Percentiles rank a stretch among this genome's conserved stretches.
Evolutionary conservation across 2,329 filamentous ascomycete species (phyloP).

Genomic region (Alternaria panax): DNA sequence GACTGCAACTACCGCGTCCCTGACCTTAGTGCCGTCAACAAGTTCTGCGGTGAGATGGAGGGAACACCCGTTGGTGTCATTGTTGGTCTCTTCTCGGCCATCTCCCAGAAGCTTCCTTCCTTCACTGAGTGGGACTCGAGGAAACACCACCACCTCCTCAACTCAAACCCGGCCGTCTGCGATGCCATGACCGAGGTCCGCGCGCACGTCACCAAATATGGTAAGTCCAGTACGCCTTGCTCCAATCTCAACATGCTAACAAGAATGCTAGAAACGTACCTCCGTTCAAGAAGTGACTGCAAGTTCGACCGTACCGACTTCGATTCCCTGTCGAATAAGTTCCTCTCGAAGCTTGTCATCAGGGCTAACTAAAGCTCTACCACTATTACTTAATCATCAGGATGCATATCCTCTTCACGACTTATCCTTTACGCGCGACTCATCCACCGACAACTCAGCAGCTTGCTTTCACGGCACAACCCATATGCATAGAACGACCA

Average conservation of each 20-base stretch:
- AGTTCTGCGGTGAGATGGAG: constrained; percentile 98
- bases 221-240: constrained; percentile 62
- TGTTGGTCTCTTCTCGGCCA: constrained; percentile 95
- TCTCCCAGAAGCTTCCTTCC: constrained; percentile 92
- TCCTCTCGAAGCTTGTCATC: constrained; percentile 94
- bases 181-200: constrained; percentile 96
- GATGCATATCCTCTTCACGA: constrained; percentile 24
- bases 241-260: constrained; percentile 51
- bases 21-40: constrained; percentile 82
- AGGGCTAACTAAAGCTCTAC: constrained; percentile 74
- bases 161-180: constrained; percentile 90
- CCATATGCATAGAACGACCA: constrained; percentile 42
- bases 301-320: constrained; percentile 93
- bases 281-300: constrained; percentile 78
- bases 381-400: constrained; percentile 19
- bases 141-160: constrained; percentile 88
- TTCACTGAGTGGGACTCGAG: constrained; percentile 94
- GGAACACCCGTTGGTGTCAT: constrained; percentile 94
- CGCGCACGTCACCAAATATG: constrained; percentile 90
- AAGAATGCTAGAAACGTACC: constrained; percentile 75
- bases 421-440: constrained; percentile 27
- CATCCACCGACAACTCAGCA: constrained; percentile 37
- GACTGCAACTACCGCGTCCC: constrained; percentile 95
- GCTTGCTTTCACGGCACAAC: constrained; percentile 36
- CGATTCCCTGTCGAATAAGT: constrained; percentile 95